Conservation (phyloP, 192 early-diverging fungal genomes). For the Podila epicladia region DNA sequence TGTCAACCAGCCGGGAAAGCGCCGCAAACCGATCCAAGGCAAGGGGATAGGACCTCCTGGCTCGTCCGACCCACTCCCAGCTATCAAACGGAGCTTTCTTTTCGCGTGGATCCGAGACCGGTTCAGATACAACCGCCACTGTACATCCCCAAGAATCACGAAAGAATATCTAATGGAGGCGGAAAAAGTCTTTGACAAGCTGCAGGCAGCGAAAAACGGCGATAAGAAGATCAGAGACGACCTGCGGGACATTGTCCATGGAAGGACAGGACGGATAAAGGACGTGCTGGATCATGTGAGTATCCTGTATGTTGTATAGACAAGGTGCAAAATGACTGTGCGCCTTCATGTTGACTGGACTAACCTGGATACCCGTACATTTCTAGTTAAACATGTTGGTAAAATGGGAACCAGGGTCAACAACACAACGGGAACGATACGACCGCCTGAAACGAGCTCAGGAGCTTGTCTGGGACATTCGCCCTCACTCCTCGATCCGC, state of each 20-base stretch:
- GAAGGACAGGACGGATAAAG: slow-evolving; percentile 49
- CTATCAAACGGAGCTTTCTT: slow-evolving; percentile 36
- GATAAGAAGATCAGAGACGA: slow-evolving; percentile 23
- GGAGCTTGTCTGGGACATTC: slow-evolving; percentile 43
- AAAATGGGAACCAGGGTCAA: slow-evolving; percentile 14
- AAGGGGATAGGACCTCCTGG: slow-evolving; percentile 29
- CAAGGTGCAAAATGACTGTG: too few species aligned
- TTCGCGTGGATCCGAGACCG: slow-evolving; percentile 37
- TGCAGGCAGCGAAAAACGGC: slow-evolving; percentile 30
- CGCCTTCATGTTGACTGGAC: too few species aligned
- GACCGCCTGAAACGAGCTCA: slow-evolving; percentile 34
- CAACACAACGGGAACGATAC: slow-evolving; percentile 28
- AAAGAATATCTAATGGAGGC: slow-evolving; percentile 28
- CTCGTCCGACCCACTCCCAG: slow-evolving; percentile 5
- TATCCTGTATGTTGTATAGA: too few species aligned
- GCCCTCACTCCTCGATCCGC: slow-evolving; percentile 19
- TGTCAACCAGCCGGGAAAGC: slow-evolving; percentile 19
- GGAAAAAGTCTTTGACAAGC: slow-evolving; percentile 15
- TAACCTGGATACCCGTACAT: not conserved
- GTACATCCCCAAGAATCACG: slow-evolving; percentile 43
- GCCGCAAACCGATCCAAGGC: slow-evolving; percentile 16
- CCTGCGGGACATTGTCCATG: slow-evolving; percentile 35
- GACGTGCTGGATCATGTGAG: slow-evolving; percentile 48
- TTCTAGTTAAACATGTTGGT: slow-evolving; percentile 21
- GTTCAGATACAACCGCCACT: slow-evolving; percentile 40